Base-by-base conservation (phyloP, 352 stramenopile genomes). In the Pythium dissotocum region DNA sequence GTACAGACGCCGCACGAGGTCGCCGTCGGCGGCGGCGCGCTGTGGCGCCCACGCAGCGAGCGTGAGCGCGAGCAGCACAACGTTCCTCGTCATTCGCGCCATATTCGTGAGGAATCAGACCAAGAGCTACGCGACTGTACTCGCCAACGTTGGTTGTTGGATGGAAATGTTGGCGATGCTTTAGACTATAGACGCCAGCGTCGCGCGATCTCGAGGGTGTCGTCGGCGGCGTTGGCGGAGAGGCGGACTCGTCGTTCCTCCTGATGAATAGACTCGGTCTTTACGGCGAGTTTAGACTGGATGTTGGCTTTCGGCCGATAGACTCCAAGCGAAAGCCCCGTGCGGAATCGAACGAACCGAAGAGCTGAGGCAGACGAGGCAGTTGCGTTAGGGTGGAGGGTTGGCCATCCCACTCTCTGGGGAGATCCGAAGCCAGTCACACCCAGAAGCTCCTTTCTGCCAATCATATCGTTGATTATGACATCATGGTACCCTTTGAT, bases 1-100 rank as follows among this genome's bases (percentile, higher is more conserved):
- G 75, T 87, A 89, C 24, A 90, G 73, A 9, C 79, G 77, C 21
- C 71, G 74, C 48, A 85, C 81, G 63, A 91, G 75, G 70, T 91
- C 81, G 56, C 72, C 75, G 14, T 72, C 72, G 55, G 70, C 76
- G 4, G 46, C 49, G 42, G 53, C 16, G 44, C 12, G 52, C 55
- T 51, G 54, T 6, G 51, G 61, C 28, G 74, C 46, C 35, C 72
- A 49, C 0, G 75, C 18, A 16, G 46, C 46, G n/a, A 53, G 46
- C 18, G 46, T 12, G n/a, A 65, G 16, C 60, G 54, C 66, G 2
- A 77, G 55, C 7, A 46, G 6, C 57, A 44, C 21, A 12, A 59
- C 26, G 14, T 55, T 26, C 16, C 18, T 32, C 53, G 21, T 42
- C 46, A 54, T 28, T 54, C 46, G 12, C n/a, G n/a, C 8, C 46